Conservation (phyloP, 2,329 filamentous ascomycete genomes). For the Sporothrix pallida region DNA sequence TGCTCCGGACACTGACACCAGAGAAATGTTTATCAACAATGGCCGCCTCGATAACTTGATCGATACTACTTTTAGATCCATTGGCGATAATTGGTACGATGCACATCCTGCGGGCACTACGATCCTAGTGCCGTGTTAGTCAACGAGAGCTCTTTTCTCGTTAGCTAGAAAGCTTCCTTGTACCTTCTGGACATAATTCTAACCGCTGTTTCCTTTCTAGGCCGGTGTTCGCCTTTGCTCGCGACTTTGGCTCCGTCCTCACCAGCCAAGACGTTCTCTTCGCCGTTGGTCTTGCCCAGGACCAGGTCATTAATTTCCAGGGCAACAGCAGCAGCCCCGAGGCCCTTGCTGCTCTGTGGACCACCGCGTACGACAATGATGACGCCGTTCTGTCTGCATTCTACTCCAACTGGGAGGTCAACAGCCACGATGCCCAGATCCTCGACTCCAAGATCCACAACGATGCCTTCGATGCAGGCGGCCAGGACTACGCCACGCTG, state of each 20-base stretch:
- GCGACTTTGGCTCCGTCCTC: slow-evolving; percentile 59
- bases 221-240: slow-evolving; percentile 81
- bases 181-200: not conserved
- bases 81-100: slow-evolving; percentile 64
- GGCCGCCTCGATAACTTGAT: slow-evolving; percentile 67
- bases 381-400: slow-evolving; percentile 73
- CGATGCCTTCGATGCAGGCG: slow-evolving; percentile 70
- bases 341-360: slow-evolving; percentile 77
- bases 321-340: slow-evolving; percentile 66
- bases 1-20: slow-evolving; percentile 63
- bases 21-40: slow-evolving; percentile 67
- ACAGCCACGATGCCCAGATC: slow-evolving; percentile 60
- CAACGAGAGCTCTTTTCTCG: too few species aligned
- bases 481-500: slow-evolving; percentile 75
- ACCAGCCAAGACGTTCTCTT: slow-evolving; percentile 60
- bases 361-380: slow-evolving; percentile 69
- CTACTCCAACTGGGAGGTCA: slow-evolving; percentile 72
- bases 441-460: slow-evolving; percentile 72
- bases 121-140: not conserved
- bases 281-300: slow-evolving; percentile 77
- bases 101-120: not conserved
- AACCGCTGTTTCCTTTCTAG: slow-evolving; percentile 45
- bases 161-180: slow-evolving; percentile 3
- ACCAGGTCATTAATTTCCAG: slow-evolving; percentile 77
- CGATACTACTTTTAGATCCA: slow-evolving; percentile 68